Conservation (phyloP, 305 asterid species). For the Rubia balearica region DNA sequence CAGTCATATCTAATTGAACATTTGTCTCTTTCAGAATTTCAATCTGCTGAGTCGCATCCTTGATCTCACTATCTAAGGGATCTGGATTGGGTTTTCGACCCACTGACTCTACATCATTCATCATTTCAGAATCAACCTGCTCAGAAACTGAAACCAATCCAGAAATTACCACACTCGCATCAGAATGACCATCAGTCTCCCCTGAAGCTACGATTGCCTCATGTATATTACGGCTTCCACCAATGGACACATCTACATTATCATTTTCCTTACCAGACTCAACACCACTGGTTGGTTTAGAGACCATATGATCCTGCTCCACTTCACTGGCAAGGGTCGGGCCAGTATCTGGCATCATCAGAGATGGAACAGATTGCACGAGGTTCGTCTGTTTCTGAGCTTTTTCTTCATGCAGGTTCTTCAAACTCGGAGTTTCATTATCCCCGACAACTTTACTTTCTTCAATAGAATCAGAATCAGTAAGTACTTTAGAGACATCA, state of each 20-base stretch:
- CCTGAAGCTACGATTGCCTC: too few species aligned
- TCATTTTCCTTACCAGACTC: not conserved
- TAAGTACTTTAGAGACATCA: conserved; percentile 8
- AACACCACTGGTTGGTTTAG: not conserved
- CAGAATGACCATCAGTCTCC: not conserved
- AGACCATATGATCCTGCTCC: conserved; percentile 20
- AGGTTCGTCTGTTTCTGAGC: conserved; percentile 31
- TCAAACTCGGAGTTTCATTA: not conserved
- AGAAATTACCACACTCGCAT: not conserved
- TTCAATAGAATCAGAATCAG: not conserved
- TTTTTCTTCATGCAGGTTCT: conserved; percentile 18
- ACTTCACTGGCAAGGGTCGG: conserved; percentile 25
- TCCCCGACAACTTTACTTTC: conserved; percentile 8
- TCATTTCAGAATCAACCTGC: not conserved
- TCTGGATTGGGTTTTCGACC: not conserved
- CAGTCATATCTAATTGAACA: not conserved
- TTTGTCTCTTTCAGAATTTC: not conserved
- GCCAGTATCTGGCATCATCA: conserved; percentile 25
- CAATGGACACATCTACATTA: not conserved
- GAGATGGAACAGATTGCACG: conserved; percentile 25
- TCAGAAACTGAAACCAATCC: conserved; percentile 5
- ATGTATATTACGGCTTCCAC: too few species aligned
- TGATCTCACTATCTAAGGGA: not conserved
- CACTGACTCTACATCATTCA: not conserved
- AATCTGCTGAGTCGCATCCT: not conserved